Conservation (phyloP, 805 yeast species). For the Monosporozyma yasuniensis region DNA sequence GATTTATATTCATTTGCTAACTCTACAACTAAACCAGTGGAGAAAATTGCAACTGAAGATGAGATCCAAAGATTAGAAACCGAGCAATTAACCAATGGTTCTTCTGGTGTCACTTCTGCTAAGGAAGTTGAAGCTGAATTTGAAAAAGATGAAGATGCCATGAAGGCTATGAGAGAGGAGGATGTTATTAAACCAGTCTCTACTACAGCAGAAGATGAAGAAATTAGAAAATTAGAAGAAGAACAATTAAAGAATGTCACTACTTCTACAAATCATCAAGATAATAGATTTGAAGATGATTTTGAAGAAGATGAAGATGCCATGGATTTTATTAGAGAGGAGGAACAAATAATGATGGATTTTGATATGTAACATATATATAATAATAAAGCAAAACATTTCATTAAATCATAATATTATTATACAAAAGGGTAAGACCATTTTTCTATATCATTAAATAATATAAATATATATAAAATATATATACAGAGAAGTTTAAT, state of each 20-base stretch:
- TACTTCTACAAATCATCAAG: background rate
- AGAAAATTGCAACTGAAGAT: background rate
- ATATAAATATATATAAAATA: no score
- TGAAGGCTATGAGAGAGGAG: background rate
- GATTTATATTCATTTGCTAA: background rate
- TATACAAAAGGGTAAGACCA: no score
- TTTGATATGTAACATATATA: background rate
- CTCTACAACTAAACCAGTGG: background rate
- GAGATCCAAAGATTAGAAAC: background rate
- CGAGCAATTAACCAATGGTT: background rate
- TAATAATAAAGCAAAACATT: no score
- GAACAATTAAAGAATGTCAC: background rate
- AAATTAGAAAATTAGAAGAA: background rate
- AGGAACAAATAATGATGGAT: no score
- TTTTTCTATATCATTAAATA: no score
- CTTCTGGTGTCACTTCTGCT: background rate
- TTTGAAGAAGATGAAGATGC: conserved; percentile 1
- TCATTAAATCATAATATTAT: no score
- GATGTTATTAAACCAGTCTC: no score
- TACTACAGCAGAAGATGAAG: background rate
- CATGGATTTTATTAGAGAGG: background rate
- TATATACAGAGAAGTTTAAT: no score
- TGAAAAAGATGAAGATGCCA: conserved; percentile 1
- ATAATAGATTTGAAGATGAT: background rate
- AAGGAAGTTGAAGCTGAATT: background rate